phyloP scores from a whole-genome alignment of 225 moss, liverwort and hornwort genomes.

The Climacium dendroides region DNA sequence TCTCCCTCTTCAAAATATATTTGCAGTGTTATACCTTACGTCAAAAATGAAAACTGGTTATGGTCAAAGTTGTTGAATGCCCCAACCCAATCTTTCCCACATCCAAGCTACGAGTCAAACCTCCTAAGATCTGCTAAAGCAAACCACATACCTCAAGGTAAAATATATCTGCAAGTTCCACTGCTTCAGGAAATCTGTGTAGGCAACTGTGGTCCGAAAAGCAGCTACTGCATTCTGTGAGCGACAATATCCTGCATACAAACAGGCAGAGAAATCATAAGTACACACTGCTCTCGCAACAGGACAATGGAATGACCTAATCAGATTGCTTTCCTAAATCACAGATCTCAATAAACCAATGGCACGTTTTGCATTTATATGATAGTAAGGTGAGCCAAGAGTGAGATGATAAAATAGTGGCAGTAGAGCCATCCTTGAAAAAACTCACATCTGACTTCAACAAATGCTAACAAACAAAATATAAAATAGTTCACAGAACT shows the following conservation, averaged over 20 bases:
- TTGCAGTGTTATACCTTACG: not conserved
- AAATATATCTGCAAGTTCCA: conserved; percentile 98
- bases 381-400: not conserved
- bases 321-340: not conserved
- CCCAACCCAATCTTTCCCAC: not conserved
- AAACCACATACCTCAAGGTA: conserved; percentile 57
- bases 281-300: not conserved
- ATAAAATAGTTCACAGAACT: not conserved
- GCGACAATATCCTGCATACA: conserved; percentile 65
- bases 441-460: not conserved
- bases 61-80: not conserved
- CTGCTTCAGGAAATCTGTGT: conserved; percentile 75
- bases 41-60: not conserved
- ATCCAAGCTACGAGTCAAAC: not conserved
- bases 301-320: not conserved
- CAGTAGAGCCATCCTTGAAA: not conserved
- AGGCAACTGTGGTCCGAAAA: conserved; percentile 48
- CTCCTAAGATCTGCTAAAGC: not conserved
- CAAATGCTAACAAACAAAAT: not conserved
- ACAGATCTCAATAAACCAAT: not conserved
- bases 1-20: not conserved
- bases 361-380: not conserved
- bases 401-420: not conserved
- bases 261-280: not conserved
- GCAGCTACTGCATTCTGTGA: conserved; percentile 54